Conservation (phyloP, 352 stramenopile genomes). For the Globisporangium cylindrosporum region DNA sequence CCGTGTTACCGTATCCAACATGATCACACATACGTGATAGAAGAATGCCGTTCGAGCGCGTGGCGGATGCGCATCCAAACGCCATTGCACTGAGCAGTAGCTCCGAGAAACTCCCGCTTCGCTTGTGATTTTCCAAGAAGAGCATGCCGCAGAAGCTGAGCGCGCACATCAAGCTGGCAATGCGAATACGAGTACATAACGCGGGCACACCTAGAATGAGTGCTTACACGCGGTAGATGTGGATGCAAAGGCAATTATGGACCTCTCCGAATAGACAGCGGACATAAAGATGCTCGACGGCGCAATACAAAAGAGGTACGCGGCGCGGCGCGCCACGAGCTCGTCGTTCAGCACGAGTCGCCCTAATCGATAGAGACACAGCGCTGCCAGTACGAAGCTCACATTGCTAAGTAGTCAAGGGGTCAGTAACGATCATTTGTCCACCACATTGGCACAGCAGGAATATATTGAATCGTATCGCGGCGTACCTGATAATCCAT, state of each 20-base stretch:
- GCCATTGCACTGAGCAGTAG: slow-evolving; percentile 40
- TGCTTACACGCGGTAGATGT: not conserved
- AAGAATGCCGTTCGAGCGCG: slow-evolving; percentile 74
- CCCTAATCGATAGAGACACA: slow-evolving; percentile 71
- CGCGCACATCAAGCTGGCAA: slow-evolving; percentile 62
- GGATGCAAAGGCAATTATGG: not conserved
- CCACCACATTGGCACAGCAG: not conserved
- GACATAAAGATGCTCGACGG: slow-evolving; percentile 85
- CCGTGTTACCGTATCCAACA: not conserved
- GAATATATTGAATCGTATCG: not conserved
- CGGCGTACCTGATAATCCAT: slow-evolving; percentile 44
- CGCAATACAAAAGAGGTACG: slow-evolving; percentile 73
- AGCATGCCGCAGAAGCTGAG: slow-evolving; percentile 80
- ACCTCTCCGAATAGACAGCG: slow-evolving; percentile 79
- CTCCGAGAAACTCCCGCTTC: slow-evolving; percentile 23
- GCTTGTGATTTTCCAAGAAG: slow-evolving; percentile 38
- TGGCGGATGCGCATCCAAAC: slow-evolving; percentile 66
- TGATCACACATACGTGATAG: slow-evolving; percentile 59
- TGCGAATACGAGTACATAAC: too few relatives aligned
- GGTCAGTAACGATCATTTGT: not conserved
- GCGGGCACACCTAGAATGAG: too few relatives aligned
- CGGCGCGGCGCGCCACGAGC: slow-evolving; percentile 45
- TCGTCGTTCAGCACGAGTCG: slow-evolving; percentile 55
- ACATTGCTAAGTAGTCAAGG: slow-evolving; percentile 41
- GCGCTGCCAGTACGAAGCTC: slow-evolving; percentile 65